Base-by-base conservation (phyloP, 257 asterid genomes). In the Primulina huaijiensis region DNA sequence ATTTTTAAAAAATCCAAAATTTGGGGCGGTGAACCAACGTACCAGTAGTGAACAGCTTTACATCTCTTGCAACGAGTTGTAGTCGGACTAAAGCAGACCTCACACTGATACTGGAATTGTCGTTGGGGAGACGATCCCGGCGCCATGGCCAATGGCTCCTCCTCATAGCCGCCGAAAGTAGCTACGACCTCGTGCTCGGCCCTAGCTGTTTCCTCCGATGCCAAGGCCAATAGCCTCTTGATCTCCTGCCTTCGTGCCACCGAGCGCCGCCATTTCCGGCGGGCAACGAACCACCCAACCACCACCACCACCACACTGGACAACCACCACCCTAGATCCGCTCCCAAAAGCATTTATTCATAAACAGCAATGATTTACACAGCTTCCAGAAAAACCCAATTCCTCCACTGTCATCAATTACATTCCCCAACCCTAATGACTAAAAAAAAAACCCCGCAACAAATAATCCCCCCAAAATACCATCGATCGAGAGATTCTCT, bases 41-140 rank as follows among this genome's bases (percentile, higher is more conserved):
- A 90, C 97, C 97, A 90, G 81, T 90, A 90, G 71, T 67, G 89
- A 75, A 84, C 92, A 14, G 92, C 79, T 84, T 90, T 90, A 78
- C 97, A 90, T 77, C 73, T 88, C 64, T 85, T 80, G 70, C 97
- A 90, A 60, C 94, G 84, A 2, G 89, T 83, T n/a, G 87, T 75
- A 17, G 96, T 84, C 1, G 90, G 89, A n/a, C 79, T 63, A 53
- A 76, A 68, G 66, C 97, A 90, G 59, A 82, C 87, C 76, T 86
- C 92, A 72, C 97, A 90, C 60, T 81, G 84, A 70, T 83, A 73
- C 85, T 72, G 92, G 61, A 76, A 20, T 65, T 65, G 82, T 79
- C 62, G 78, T 29, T n/a, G 74, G 7, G 75, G 53, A 27, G 69
- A 43, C n/a, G 78, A 60, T 27, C 70, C 74, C 34, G 31, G 65